Base-by-base conservation (phyloP, 768 basidiomycete genomes). In the Tulasnella sp. region DNA sequence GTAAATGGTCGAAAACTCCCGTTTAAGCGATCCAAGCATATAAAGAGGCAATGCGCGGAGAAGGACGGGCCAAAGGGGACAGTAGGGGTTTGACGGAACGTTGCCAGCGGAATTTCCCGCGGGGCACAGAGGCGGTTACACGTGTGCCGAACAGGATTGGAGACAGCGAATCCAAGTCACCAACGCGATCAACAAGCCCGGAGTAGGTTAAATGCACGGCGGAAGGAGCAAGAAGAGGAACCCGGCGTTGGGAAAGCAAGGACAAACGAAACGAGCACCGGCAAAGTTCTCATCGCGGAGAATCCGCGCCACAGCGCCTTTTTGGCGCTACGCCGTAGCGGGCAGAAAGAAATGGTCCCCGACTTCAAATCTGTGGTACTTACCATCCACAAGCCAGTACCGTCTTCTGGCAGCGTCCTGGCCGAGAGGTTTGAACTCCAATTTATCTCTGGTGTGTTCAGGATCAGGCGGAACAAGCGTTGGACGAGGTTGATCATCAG, bases 331-430 rank as follows among this genome's bases (percentile, higher is more conserved):
- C 93, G 92, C 90, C 92, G 81, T 77, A 78, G 80, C 81, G 82
- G 83, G 83, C 57, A 75, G 77, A 29, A 78, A 69, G 39, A 81
- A 80, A 80, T 83, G 81, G 77, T 81, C 72, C 15, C 61, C 26
- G 61, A 35, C 61, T 82, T 84, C 82, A 80, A 80, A 70, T 67
- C 80, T 84, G 84, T 85, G 83, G 86, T 87, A 93, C 94, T 88
- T 87, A 96, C 94, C 92, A 90, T 95, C 94, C 83, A 89, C 89
- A 81, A 92, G 85, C 94, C 94, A 96, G 84, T 90, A 96, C 74
- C 94, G 92, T 84, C 89, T 92, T 81, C 92, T 89, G 74, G 88
- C 87, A 74, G 83, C 84, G 83, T 96, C 94, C 82, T 93, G 93
- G 67, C 94, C 94, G 35, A 95, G 83, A 23, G 94, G 94, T 77